Conservation (phyloP, 139 green algal genomes). For the Picochlorum sp. region DNA sequence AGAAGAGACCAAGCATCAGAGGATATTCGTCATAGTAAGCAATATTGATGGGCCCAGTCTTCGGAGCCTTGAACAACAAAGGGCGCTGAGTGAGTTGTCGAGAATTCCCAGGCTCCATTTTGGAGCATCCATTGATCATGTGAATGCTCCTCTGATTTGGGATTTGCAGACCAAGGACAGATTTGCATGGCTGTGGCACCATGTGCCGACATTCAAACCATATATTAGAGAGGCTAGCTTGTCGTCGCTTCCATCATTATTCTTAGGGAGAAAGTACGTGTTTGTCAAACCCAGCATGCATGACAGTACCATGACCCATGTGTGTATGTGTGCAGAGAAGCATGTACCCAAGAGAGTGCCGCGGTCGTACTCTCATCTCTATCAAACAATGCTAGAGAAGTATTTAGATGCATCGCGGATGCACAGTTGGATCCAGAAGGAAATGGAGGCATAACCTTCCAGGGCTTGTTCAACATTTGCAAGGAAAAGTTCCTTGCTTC, state of each 20-base stretch:
- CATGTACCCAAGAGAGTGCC: slow-evolving; percentile 35
- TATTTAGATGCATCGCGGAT: slow-evolving; percentile 67
- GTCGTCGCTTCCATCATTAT: slow-evolving; percentile 34
- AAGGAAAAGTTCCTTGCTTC: slow-evolving; percentile 78
- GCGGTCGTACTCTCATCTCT: slow-evolving; percentile 56
- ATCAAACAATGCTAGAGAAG: slow-evolving; percentile 46
- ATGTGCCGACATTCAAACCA: slow-evolving; percentile 59
- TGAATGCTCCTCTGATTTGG: slow-evolving; percentile 74
- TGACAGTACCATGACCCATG: background rate
- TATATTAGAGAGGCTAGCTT: slow-evolving; percentile 44
- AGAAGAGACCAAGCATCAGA: slow-evolving; percentile 8
- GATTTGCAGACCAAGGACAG: slow-evolving; percentile 40
- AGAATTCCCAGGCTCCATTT: slow-evolving; percentile 53
- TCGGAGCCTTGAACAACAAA: slow-evolving; percentile 41
- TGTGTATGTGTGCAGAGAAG: slow-evolving; percentile 28
- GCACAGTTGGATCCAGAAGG: slow-evolving; percentile 40
- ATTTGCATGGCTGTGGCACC: slow-evolving; percentile 62
- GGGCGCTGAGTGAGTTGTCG: slow-evolving; percentile 56
- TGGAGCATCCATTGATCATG: slow-evolving; percentile 71
- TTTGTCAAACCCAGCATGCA: background rate
- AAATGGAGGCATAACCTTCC: slow-evolving; percentile 8
- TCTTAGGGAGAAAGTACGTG: slow-evolving; percentile 23
- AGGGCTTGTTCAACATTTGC: slow-evolving; percentile 46
- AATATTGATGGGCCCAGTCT: slow-evolving; percentile 81
- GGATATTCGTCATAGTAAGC: slow-evolving; percentile 61